Evolutionary conservation across 202 grass and related monocot species (phyloP).

Genomic region (Alloteropsis angusta): DNA sequence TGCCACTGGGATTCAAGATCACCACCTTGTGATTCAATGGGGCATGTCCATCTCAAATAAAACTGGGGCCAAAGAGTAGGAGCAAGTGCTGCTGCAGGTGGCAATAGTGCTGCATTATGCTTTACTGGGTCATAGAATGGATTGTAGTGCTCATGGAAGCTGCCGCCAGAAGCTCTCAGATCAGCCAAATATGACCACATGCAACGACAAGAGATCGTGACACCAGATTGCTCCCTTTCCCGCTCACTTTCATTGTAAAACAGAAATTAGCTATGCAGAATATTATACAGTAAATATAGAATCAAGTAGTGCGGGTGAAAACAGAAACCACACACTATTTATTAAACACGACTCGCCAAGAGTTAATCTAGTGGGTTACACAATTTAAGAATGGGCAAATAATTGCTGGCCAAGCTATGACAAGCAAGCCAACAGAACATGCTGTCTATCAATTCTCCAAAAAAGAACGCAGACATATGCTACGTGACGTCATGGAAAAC

Average conservation of each 20-base stretch:
- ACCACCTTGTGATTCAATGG: constrained; percentile 53
- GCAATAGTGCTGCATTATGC: constrained; percentile 44
- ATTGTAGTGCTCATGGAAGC: constrained; percentile 74
- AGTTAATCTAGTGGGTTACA: constrained; percentile 4
- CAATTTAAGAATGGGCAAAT: background rate
- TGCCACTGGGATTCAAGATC: constrained; percentile 86
- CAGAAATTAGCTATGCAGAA: constrained; percentile 31
- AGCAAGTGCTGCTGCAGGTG: constrained; percentile 83
- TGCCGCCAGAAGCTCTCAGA: constrained; percentile 51
- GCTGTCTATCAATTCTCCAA: background rate
- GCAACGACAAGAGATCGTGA: constrained; percentile 49
- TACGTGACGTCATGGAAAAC: background rate
- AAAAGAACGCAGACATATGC: background rate
- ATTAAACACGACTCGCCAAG: background rate
- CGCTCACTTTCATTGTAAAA: constrained; percentile 66
- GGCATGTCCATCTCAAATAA: constrained; percentile 92
- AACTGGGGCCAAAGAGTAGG: constrained; percentile 95
- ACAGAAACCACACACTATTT: background rate
- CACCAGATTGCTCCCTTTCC: constrained; percentile 81
- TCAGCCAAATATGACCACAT: constrained; percentile 73
- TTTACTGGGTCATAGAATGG: constrained; percentile 65
- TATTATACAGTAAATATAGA: constrained; percentile 8
- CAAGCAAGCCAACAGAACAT: background rate
- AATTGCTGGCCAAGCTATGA: background rate
- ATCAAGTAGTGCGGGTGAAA: background rate